Conservation (phyloP, 306 rosid species). For the Mimosa bimucronata region DNA sequence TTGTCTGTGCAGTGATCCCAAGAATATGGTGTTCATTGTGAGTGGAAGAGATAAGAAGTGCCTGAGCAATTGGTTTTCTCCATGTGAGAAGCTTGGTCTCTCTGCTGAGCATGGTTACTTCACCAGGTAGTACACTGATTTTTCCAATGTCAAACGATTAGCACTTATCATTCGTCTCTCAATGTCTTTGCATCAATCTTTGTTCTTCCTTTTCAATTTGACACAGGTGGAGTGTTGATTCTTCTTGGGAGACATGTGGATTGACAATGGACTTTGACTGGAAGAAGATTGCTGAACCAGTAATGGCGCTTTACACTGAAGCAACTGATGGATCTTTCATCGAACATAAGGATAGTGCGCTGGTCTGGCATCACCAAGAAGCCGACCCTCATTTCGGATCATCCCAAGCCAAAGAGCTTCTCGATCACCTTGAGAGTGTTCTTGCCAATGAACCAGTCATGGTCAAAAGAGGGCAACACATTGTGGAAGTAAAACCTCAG, state of each 20-base stretch:
- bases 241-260: slow-evolving; percentile 60
- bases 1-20: slow-evolving; percentile 21
- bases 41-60: slow-evolving; percentile 27
- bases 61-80: slow-evolving; percentile 22
- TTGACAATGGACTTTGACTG: slow-evolving; percentile 60
- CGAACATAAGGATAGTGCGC: slow-evolving; percentile 67
- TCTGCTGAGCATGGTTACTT: slow-evolving; percentile 32
- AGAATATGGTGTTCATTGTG: slow-evolving; percentile 17
- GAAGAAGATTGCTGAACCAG: slow-evolving; percentile 69
- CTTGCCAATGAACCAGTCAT: slow-evolving; percentile 74
- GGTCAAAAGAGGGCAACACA: slow-evolving; percentile 66
- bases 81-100: slow-evolving; percentile 26
- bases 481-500: slow-evolving; percentile 82
- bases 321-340: slow-evolving; percentile 72
- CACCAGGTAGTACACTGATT: slow-evolving; percentile 4
- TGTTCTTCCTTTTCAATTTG: neutral
- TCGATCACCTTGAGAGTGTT: slow-evolving; percentile 76
- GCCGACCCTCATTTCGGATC: slow-evolving; percentile 75
- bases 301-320: slow-evolving; percentile 66
- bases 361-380: slow-evolving; percentile 79
- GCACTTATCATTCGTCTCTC: neutral
- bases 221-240: slow-evolving; percentile 55
- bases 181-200: neutral
- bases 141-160: neutral
- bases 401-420: slow-evolving; percentile 71